Evolutionary conservation across 768 basidiomycete species (phyloP), one percentile per base, ranked within the genome.

Genomic region (Russula dissimulans): DNA sequence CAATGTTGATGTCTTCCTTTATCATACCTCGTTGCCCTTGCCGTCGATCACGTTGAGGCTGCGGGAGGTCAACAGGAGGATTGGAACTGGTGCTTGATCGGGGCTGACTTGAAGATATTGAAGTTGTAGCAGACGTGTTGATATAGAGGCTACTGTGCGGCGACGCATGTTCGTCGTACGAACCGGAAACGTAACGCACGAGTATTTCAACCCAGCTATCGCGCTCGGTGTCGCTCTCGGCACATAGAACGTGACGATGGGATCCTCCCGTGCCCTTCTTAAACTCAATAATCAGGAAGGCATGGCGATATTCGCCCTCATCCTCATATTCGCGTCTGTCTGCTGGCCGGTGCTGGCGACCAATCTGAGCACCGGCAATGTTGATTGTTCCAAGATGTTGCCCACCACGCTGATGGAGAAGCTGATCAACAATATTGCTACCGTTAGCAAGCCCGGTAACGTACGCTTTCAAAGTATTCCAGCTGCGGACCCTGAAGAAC

Each of bases 181-280:
- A 73, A 38, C 91, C 91, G 8, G 84, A 81, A 60, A 90, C 89
- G 71, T 94, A 93, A 46, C 88, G 82, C 56, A 97, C 92, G 54
- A 99, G 84, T 62, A 91, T 85, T 59, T 91, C 87, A 31, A 99
- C 94, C 97, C 97, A 99, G 58, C 78, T 81, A 70, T 99, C 97
- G 47, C 97, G 81, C 69, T 95, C 94, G 46, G 79, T 75, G 72
- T 99, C 97, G 69, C 91, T 97, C 74, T 97, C 93, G 0, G 97
- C 97, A 69, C 97, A 98, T 4, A 99, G 77, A 43, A 99, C 95
- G 69, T 98, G 95, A 17, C 91, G 83, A 67, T 82, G 83, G 50
- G 82, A 79, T 17, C 84, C 86, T 38, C 81, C 81, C 2, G 87
- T 83, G 3, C 79, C 83, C 64, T 82, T 87, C 72, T 84, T 89